Conservation (phyloP, 305 asterid species). For the Solanum hybrid region DNA sequence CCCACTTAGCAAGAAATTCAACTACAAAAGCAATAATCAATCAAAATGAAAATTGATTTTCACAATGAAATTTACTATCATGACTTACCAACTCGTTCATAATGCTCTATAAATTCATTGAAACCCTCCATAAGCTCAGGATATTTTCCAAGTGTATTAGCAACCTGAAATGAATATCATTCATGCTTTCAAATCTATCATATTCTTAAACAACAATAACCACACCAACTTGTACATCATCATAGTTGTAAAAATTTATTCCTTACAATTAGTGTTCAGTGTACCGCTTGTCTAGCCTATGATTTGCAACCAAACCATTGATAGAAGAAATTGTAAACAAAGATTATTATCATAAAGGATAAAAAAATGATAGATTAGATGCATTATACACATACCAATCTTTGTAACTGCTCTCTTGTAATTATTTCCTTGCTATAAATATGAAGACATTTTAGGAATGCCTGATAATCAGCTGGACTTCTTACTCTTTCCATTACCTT, state of each 20-base stretch:
- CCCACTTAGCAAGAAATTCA: conserved; percentile 49
- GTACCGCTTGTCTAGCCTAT: neutral
- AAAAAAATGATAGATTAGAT: neutral
- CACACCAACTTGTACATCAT: neutral
- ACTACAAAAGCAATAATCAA: conserved; percentile 39
- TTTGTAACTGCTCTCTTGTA: conserved; percentile 69
- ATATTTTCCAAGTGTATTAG: conserved; percentile 76
- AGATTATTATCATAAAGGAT: neutral
- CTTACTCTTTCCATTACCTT: conserved; percentile 78
- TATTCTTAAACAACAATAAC: neutral
- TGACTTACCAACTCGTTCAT: conserved; percentile 73
- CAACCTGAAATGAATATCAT: conserved; percentile 42
- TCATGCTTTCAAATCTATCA: neutral
- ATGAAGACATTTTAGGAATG: conserved; percentile 89
- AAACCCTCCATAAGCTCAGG: conserved; percentile 96
- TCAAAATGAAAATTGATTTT: conserved; percentile 11
- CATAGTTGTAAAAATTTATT: neutral
- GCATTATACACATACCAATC: conserved; percentile 53
- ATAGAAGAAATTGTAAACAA: neutral
- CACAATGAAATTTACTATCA: neutral
- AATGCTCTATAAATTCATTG: conserved; percentile 75
- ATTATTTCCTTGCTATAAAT: conserved; percentile 87
- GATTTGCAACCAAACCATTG: neutral
- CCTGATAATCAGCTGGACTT: conserved; percentile 82
- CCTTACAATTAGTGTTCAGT: neutral